These are phyloP conservation scores for Amaranthus cruentus DNA, from an alignment of 148 eudicot species.

Conservation along the genomic window DNA sequence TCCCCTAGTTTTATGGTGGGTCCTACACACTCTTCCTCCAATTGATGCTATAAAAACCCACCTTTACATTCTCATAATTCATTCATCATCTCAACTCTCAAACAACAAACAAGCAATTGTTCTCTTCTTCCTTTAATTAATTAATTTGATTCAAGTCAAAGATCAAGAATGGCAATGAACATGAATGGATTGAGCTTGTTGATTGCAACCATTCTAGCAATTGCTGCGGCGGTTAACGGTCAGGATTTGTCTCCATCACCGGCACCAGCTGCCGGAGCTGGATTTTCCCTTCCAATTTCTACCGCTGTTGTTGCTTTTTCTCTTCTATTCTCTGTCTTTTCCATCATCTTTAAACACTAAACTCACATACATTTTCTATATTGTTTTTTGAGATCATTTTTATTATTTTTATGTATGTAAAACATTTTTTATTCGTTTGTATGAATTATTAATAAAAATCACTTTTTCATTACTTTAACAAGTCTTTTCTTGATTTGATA, in stretches of 20 bases:
- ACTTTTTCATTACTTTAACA: not conserved
- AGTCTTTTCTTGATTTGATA: too few species aligned
- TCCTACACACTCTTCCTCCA: too few species aligned
- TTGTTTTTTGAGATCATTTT: not conserved
- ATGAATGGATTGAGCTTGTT: not conserved
- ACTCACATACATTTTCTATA: not conserved
- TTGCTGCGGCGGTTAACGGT: not conserved
- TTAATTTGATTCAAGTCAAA: too few species aligned
- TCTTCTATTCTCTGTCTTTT: conserved; percentile 4
- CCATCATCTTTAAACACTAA: conserved; percentile 1
- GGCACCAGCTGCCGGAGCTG: conserved; percentile 7
- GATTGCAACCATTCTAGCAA: not conserved
- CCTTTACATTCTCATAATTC: too few species aligned
- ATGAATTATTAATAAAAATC: not conserved
- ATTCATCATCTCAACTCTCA: too few species aligned
- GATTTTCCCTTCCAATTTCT: conserved; percentile 5
- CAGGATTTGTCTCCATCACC: conserved; percentile 10
- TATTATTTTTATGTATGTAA: not conserved
- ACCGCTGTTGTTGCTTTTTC: conserved; percentile 1
- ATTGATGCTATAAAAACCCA: too few species aligned
- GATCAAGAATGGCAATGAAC: too few species aligned
- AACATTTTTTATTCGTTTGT: not conserved
- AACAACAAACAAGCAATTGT: too few species aligned
- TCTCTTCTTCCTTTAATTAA: too few species aligned
- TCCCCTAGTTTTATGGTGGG: too few species aligned